Conservation (phyloP, 441 rosid genomes). For the Jatropha multifida region DNA sequence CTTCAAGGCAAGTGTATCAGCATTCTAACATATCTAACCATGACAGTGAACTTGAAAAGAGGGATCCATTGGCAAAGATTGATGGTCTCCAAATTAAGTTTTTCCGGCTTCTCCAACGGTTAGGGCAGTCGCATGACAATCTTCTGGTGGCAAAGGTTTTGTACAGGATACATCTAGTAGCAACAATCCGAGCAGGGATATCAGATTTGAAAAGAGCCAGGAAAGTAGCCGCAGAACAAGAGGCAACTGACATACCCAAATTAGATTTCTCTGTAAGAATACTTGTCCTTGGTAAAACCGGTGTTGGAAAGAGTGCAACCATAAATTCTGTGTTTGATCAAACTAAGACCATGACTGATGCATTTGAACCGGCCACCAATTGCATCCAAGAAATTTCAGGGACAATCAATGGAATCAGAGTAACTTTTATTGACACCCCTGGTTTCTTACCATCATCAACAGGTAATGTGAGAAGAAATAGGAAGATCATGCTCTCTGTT, state of each 20-base stretch:
- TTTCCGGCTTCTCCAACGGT: conserved; percentile 63
- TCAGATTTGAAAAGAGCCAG: conserved; percentile 57
- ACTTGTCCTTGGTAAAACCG: conserved; percentile 86
- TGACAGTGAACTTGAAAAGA: conserved; percentile 29
- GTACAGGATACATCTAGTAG: conserved; percentile 72
- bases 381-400: conserved; percentile 69
- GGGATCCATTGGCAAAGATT: conserved; percentile 56
- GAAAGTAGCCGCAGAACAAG: conserved; percentile 66
- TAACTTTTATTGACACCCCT: conserved; percentile 87
- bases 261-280: conserved; percentile 67
- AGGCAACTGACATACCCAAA: conserved; percentile 63
- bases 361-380: conserved; percentile 74
- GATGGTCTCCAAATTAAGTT: conserved; percentile 71
- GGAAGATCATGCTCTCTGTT: conserved; percentile 66
- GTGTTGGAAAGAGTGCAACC: conserved; percentile 98
- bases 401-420: conserved; percentile 61
- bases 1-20: conserved; percentile 45
- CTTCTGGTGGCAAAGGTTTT: conserved; percentile 75
- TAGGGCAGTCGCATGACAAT: conserved; percentile 60
- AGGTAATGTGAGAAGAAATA: conserved; percentile 59
- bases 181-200: conserved; percentile 74
- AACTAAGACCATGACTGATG: conserved; percentile 61
- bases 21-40: conserved; percentile 32
- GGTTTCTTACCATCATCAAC: conserved; percentile 65
- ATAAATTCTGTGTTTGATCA: conserved; percentile 87